Evolutionary conservation across 495 filamentous ascomycete genomes (phyloP), one percentile per base, ranked within the genome.

Genomic region (Friedmanniomyces simplex): DNA sequence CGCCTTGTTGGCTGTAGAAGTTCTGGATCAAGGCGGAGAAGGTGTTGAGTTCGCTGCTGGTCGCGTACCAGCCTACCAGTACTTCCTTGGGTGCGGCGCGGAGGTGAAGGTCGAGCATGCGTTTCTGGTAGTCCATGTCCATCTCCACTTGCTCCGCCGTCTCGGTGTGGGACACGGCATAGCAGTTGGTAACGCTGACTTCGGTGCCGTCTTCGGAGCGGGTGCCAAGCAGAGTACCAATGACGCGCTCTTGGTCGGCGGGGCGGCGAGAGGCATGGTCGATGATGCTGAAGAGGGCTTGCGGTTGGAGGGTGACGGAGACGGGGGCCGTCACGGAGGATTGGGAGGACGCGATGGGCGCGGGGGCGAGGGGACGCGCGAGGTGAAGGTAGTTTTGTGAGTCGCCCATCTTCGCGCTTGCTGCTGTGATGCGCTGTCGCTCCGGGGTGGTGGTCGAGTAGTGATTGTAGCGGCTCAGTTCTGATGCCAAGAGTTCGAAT

Each of bases 81-180:
- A 91, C 83, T 73, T 98, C 93, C 70, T 88, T 85, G 13, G 94
- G 93, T 73, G 90, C 89, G 18, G 90, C 91, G 77, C 89, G 89
- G 62, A 96, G 81, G 69, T 96, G 91, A 61, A 98, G 77, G 18
- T 83, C 83, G 18, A 96, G 82, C 93, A 98, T 97, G 70, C 91
- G 88, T 80, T 97, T 97, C 73, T 98, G 93, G 70, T 97, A 98
- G 73, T 97, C 93, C 81, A 98, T 95, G 72, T 98, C 93, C 58
- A 98, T 94, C 69, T 98, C 93, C 65, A 98, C 93, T 72, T 98
- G 93, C 73, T 98, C 93, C 69, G 90, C 84, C 66, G 89, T 95
- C 77, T 98, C 93, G 57, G 90, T 96, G 77, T 98, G 93, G 56
- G 90, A 89, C 63, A 98, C 93, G 55, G 94, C 94, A 71, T 97